Evolutionary conservation across 164 flowering plant species (phyloP), one percentile per base, ranked within the genome.

Genomic region (Nymphaea thermarum): DNA sequence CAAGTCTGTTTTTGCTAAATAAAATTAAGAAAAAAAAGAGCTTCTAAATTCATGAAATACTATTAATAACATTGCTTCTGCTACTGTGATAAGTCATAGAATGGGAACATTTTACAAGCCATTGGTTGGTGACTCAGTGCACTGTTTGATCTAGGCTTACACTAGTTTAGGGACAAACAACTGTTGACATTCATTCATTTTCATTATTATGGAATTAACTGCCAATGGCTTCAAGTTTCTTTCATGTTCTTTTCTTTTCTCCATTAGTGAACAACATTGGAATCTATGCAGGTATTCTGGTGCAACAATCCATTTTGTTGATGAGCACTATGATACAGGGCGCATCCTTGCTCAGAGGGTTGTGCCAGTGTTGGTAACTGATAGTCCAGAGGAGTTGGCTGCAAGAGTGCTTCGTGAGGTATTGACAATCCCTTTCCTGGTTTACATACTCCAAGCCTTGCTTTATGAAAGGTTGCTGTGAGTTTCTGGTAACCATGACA

Each of bases 321-420:
- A 93, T 75, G 95, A 93, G 80, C 81, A 91, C 60, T 93, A 81
- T 77, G 98, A 93, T 76, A 88, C 88, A 0, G 97, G 97, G 3
- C 84, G 87, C 17, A 91, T 91, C 57, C 88, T 91, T 75, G 95
- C 97, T 66, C 98, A 91, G 79, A 81, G 85, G 70, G 86, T 80
- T 67, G 97, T 89, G 69, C 96, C 90, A 64, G 96, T 91, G 69
- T 74, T 84, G 57, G 80, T 87, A 55, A 77, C 76, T 71, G 96
- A 93, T 75, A 83, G 89, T 61, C 83, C 91, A 51, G 87, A 89
- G 66, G 87, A 85, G 62, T 79, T 93, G 64, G 97, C 98, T 57
- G 85, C 85, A 36, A 84, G 98, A 76, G 97, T 93, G 66, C 87
- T 89, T 65, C 79, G 62, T 43, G 86, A 91, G 91, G 98, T 93